These are phyloP conservation scores for Orbilia blumenaviensis DNA, from an alignment of 2,329 filamentous ascomycete species.

Conservation along the genomic window DNA sequence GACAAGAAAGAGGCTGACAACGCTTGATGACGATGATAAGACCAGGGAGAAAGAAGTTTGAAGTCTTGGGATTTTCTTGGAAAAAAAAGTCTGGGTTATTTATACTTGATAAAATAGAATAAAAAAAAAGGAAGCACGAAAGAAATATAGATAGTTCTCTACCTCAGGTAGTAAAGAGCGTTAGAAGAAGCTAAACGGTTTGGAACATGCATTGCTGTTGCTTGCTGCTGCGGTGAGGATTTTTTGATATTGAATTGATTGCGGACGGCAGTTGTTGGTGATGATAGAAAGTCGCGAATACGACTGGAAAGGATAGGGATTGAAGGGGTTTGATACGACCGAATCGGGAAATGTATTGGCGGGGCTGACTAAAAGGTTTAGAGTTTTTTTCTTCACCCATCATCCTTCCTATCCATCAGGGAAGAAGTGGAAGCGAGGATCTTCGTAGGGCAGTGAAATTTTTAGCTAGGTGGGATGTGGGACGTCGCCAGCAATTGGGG, in stretches of 20 bases:
- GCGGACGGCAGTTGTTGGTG: neutral
- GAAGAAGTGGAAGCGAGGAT: no score
- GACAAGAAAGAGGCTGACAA: neutral
- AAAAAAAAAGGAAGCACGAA: no score
- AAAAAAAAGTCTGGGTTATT: neutral
- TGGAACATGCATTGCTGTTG: no score
- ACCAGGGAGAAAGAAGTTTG: neutral
- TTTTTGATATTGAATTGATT: neutral
- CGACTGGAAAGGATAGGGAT: neutral
- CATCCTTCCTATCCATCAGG: no score
- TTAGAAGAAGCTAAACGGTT: no score
- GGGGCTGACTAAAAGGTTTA: conserved; percentile 6
- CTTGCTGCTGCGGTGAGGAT: no score
- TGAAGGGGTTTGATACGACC: conserved; percentile 48
- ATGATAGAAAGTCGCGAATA: neutral
- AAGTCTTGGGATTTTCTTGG: conserved; percentile 19
- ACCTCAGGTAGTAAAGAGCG: no score
- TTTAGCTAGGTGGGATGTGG: no score
- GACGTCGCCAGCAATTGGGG: neutral
- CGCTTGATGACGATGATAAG: neutral
- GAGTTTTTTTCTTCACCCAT: no score
- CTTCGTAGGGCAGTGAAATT: neutral
- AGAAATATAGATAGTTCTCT: no score
- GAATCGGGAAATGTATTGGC: conserved; percentile 23
- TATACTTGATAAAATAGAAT: no score